Conservation (phyloP, 2,329 filamentous ascomycete species). For the Ceratocystis eucalypticola region DNA sequence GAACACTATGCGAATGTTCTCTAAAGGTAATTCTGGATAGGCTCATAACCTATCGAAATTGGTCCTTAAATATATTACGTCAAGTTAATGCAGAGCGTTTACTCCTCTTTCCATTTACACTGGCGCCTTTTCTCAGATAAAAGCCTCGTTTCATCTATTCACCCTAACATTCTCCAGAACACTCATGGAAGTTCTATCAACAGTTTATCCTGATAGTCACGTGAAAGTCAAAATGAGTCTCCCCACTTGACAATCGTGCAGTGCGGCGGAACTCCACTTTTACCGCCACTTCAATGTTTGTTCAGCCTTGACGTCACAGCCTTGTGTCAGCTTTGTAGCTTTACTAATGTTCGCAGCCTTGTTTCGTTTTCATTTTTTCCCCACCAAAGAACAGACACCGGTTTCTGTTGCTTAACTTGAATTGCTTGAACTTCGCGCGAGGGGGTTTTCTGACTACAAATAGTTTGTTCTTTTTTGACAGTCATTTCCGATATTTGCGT, state of each 20-base stretch:
- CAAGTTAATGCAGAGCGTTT: too few relatives aligned
- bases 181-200: too few relatives aligned
- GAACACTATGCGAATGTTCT: too few relatives aligned
- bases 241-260: conserved; percentile 6
- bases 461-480: not conserved
- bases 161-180: too few relatives aligned
- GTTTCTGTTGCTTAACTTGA: too few relatives aligned
- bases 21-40: too few relatives aligned
- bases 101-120: too few relatives aligned
- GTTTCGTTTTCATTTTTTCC: not conserved
- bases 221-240: not conserved
- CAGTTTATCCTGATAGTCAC: not conserved
- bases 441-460: not conserved
- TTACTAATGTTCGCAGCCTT: not conserved
- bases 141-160: too few relatives aligned
- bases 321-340: conserved; percentile 8
- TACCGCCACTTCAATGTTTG: not conserved
- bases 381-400: not conserved
- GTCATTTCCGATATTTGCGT: not conserved
- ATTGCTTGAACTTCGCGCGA: not conserved
- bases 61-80: too few relatives aligned
- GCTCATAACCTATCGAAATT: too few relatives aligned
- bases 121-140: too few relatives aligned
- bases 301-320: conserved; percentile 20
- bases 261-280: not conserved